These are phyloP conservation scores for Vaccinium vitisidaea DNA, from an alignment of 148 eudicot genomes.

Conservation along the genomic window DNA sequence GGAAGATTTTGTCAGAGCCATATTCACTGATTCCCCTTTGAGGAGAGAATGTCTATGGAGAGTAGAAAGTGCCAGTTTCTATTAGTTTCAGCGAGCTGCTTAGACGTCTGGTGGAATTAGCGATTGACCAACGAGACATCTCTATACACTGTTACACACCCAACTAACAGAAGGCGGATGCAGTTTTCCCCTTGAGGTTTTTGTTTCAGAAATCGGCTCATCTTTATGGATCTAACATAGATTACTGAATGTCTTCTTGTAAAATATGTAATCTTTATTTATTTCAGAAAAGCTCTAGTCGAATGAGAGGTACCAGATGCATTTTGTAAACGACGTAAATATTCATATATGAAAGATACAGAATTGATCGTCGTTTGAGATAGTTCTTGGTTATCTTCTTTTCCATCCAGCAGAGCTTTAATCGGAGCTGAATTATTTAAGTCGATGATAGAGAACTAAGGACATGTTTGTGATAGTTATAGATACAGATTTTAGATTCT, in stretches of 20 bases:
- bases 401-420: too few species aligned
- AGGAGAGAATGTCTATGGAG: slow-evolving; percentile 86
- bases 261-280: not conserved
- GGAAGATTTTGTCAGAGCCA: slow-evolving; percentile 87
- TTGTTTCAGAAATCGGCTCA: not conserved
- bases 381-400: too few species aligned
- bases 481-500: too few species aligned
- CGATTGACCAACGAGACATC: not conserved
- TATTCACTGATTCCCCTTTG: slow-evolving; percentile 87
- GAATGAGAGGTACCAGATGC: not conserved
- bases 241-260: not conserved
- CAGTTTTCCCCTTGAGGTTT: not conserved
- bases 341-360: not conserved
- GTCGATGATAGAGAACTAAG: too few species aligned
- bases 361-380: not conserved
- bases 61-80: slow-evolving; percentile 61
- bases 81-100: slow-evolving; percentile 14
- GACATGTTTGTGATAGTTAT: too few species aligned
- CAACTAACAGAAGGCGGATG: slow-evolving; percentile 2
- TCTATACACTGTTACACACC: not conserved
- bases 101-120: not conserved
- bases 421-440: too few species aligned
- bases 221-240: not conserved
- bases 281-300: not conserved
- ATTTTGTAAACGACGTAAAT: slow-evolving; percentile 5